These are phyloP conservation scores for Aspergillus tanneri DNA, from an alignment of 2,329 filamentous ascomycete genomes.

Conservation along the genomic window DNA sequence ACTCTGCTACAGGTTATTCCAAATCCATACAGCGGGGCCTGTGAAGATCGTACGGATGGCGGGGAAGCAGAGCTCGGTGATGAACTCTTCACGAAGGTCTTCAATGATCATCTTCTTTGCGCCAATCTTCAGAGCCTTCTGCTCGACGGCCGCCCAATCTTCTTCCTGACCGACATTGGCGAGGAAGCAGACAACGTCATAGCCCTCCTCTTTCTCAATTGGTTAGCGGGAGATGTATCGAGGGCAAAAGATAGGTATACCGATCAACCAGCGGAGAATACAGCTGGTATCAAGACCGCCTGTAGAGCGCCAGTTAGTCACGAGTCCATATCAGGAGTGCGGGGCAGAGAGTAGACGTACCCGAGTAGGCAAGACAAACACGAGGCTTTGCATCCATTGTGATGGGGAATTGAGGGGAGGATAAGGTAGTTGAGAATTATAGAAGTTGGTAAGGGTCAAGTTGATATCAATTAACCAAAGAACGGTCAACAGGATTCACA, in stretches of 20 bases:
- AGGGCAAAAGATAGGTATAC: not conserved
- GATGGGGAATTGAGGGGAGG: not conserved
- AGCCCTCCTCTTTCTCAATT: constrained; percentile 14
- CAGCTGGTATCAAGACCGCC: constrained; percentile 50
- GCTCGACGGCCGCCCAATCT: constrained; percentile 70
- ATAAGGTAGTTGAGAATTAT: too few species aligned
- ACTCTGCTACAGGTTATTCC: constrained; percentile 29
- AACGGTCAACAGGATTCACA: too few species aligned
- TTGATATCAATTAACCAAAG: too few species aligned
- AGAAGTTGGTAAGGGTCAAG: too few species aligned
- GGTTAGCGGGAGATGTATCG: constrained; percentile 2
- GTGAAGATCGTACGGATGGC: constrained; percentile 52
- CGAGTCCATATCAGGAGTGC: not conserved
- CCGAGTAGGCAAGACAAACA: constrained; percentile 26
- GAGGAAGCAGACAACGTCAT: constrained; percentile 22
- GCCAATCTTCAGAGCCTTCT: constrained; percentile 69
- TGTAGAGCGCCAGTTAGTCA: constrained; percentile 8
- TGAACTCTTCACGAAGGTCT: constrained; percentile 70
- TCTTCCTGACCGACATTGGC: constrained; percentile 76
- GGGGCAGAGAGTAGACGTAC: constrained; percentile 9
- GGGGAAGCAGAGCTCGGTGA: constrained; percentile 77
- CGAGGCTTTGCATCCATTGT: constrained; percentile 20
- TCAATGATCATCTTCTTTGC: constrained; percentile 63
- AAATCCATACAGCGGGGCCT: constrained; percentile 23
- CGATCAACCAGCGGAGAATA: constrained; percentile 19